Conservation (phyloP, 2,329 filamentous ascomycete genomes). For the Didymella lethalis region DNA sequence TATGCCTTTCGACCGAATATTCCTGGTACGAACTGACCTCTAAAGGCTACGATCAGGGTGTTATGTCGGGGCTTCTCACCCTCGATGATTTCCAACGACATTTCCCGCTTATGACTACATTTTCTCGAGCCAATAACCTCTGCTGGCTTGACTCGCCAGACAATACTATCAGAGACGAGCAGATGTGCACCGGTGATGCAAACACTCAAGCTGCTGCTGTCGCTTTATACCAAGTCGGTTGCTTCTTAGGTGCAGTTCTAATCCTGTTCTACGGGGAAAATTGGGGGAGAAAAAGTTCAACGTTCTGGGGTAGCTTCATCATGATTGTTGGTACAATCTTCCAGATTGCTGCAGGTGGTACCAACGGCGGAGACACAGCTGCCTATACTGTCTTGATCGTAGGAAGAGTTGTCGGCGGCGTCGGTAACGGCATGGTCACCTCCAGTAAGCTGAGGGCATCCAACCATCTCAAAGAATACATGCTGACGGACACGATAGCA, state of each 20-base stretch:
- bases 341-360: slow-evolving; percentile 60
- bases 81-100: slow-evolving; percentile 63
- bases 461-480: slow-evolving; percentile 1
- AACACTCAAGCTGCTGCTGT: slow-evolving; percentile 28
- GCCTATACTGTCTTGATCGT: slow-evolving; percentile 53
- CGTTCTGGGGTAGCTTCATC: slow-evolving; percentile 44
- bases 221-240: slow-evolving; percentile 47
- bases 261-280: slow-evolving; percentile 60
- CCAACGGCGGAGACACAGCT: slow-evolving; percentile 24
- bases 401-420: slow-evolving; percentile 59
- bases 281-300: slow-evolving; percentile 56
- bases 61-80: slow-evolving; percentile 72
- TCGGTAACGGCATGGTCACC: slow-evolving; percentile 53
- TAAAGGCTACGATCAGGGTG: slow-evolving; percentile 66
- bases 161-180: slow-evolving; percentile 18
- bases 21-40: background rate
- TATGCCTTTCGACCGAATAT: background rate
- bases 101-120: slow-evolving; percentile 38
- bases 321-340: slow-evolving; percentile 67
- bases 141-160: slow-evolving; percentile 28
- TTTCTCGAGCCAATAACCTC: slow-evolving; percentile 22
- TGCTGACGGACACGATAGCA: slow-evolving; percentile 33
- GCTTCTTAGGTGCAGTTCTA: slow-evolving; percentile 50
- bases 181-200: slow-evolving; percentile 27
- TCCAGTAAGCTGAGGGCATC: slow-evolving; percentile 29